Base-by-base conservation (phyloP, 2,329 filamentous ascomycete genomes). In the Penicillium sp. region DNA sequence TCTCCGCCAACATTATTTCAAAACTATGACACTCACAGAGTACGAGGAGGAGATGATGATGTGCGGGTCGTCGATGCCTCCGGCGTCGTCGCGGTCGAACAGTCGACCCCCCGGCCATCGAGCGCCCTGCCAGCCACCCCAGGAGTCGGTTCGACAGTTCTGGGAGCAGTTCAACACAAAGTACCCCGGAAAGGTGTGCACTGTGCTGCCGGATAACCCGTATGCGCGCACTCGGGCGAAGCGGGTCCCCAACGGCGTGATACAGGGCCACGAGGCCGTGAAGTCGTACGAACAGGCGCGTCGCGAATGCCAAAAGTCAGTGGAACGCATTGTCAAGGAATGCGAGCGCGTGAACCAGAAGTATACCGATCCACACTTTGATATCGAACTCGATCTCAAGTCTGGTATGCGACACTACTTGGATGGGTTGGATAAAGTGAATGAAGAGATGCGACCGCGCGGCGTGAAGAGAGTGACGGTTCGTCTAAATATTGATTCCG, bases 351-450 rank as follows among this genome's bases (percentile, higher is more conserved):
- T 91, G 51, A 96, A 96, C 70, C 87, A 91, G 64, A 93, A 91
- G 70, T 96, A 95, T 67, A 83, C 87, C 13, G 90, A 95, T 66
- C 84, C 86, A n/a, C 85, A 94, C 68, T 96, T 96, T 66, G 88
- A 96, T 67, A 84, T 96, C 45, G 90, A 94, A 66, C 77, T 83
- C 30, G 89, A 92, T 68, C 78, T 91, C 55, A 88, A 90, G 72
- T 76, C 77, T 30, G 72, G 75, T n/a, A 71, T 67, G 12, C 65
- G 75, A 41, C 76, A 84, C 61, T 85, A 79, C 60, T 64, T 84
- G 24, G 76, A 80, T 59, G 77, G 78, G 2, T 61, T 84, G 39
- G 66, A 61, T 32, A 60, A 55, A 24, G 50, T 46, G 4, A 72
- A 71, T 39, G 51, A 66, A 41, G 69, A 71, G 13, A 77, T 80